These are phyloP conservation scores for Rugosomyces carneus DNA, from an alignment of 1,284 basidiomycete genomes.

Conservation along the genomic window DNA sequence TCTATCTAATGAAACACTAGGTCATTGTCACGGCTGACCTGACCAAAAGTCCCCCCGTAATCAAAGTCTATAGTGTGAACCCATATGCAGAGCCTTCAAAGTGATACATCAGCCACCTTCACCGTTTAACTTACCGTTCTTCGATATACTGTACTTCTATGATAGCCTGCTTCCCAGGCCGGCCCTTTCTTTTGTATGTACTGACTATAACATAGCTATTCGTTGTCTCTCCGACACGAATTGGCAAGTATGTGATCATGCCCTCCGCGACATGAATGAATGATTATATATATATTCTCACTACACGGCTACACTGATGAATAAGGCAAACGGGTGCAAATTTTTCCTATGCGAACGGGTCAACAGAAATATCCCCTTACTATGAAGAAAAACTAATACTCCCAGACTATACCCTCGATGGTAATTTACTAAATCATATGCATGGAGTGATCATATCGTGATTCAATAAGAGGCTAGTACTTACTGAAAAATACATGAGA, in stretches of 20 bases:
- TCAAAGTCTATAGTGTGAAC: conserved; percentile 88
- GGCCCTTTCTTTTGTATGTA: conserved; percentile 5
- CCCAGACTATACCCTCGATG: no score
- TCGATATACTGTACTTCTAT: conserved; percentile 16
- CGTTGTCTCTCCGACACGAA: conserved; percentile 6
- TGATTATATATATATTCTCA: not conserved
- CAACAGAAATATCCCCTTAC: no score
- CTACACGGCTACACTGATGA: not conserved
- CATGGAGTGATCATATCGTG: no score
- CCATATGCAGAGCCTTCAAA: conserved; percentile 58
- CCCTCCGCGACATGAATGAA: not conserved
- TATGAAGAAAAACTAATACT: no score
- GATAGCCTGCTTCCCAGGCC: conserved; percentile 12
- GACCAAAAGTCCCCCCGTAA: conserved; percentile 90
- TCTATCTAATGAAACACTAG: conserved; percentile 30
- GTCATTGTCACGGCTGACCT: conserved; percentile 91
- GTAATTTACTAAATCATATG: no score
- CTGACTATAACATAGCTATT: conserved; percentile 15
- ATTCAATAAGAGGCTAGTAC: conserved; percentile 15
- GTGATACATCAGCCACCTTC: conserved; percentile 23
- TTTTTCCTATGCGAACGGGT: no score
- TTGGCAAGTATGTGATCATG: conserved; percentile 9
- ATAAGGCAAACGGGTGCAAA: no score
- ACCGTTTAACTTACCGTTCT: conserved; percentile 1
- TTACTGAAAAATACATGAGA: conserved; percentile 63